Conservation (phyloP, 768 basidiomycete species). For the Collybia nuda region DNA sequence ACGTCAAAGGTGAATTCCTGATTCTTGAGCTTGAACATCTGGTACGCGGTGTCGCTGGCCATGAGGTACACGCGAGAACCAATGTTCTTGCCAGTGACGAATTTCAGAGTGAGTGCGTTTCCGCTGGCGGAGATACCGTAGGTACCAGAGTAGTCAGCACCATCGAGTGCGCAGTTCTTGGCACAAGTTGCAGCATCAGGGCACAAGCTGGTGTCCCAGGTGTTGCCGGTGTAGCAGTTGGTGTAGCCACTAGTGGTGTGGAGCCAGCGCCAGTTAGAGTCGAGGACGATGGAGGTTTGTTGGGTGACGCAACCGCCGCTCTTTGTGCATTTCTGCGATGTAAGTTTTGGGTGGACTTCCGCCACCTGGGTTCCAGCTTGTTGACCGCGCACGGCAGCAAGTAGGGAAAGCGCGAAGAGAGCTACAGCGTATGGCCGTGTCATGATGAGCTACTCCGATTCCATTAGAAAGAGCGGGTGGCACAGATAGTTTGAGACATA, state of each 20-base stretch:
- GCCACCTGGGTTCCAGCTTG: slow-evolving; percentile 51
- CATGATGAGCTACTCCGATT: too few species aligned
- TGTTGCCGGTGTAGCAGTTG: slow-evolving; percentile 58
- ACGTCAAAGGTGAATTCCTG: slow-evolving; percentile 50
- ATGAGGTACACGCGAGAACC: slow-evolving; percentile 37
- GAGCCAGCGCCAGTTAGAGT: slow-evolving; percentile 59
- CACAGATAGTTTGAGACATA: too few species aligned
- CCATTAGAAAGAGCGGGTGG: too few species aligned
- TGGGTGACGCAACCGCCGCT: slow-evolving; percentile 40
- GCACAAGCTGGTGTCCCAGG: slow-evolving; percentile 53
- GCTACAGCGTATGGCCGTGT: slow-evolving; percentile 14
- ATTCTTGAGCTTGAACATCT: slow-evolving; percentile 38
- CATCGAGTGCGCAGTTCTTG: slow-evolving; percentile 40
- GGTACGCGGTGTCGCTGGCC: slow-evolving; percentile 29
- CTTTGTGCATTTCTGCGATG: slow-evolving; percentile 44
- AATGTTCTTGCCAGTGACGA: slow-evolving; percentile 44
- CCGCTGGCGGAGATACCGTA: slow-evolving; percentile 52
- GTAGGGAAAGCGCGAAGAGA: slow-evolving; percentile 36
- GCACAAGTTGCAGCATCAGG: slow-evolving; percentile 49
- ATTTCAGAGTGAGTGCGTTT: slow-evolving; percentile 46
- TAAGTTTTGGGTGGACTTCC: slow-evolving; percentile 22
- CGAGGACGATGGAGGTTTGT: slow-evolving; percentile 43
- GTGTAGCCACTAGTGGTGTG: slow-evolving; percentile 35
- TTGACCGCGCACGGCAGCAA: slow-evolving; percentile 44
- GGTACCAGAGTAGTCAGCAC: slow-evolving; percentile 50